These are phyloP conservation scores for Thalassiosira hispida DNA, from an alignment of 352 stramenopile genomes.

Conservation along the genomic window DNA sequence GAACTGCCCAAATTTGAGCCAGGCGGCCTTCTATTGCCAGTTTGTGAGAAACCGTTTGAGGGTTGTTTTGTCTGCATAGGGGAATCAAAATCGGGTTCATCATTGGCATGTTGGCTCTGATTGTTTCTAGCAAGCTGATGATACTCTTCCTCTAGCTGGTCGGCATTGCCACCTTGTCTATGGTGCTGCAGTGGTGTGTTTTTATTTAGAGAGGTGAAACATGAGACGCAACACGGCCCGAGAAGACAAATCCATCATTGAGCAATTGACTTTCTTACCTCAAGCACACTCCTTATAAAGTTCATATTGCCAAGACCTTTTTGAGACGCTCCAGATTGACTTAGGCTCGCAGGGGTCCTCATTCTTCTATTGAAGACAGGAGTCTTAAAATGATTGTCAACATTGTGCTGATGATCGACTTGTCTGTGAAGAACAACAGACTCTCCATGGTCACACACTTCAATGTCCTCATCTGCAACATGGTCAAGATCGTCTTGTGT, in stretches of 20 bases:
- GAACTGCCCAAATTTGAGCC: slow-evolving; percentile 3
- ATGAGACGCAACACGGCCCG: no score
- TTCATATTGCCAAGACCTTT: slow-evolving; percentile 81
- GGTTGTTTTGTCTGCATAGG: background rate
- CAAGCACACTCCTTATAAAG: slow-evolving; percentile 82
- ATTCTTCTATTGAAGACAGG: slow-evolving; percentile 80
- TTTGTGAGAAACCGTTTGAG: background rate
- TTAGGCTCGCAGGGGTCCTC: slow-evolving; percentile 15
- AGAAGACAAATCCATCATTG: no score
- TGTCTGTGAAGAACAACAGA: slow-evolving; percentile 55
- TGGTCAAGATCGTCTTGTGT: slow-evolving; percentile 76
- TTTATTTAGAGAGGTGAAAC: background rate
- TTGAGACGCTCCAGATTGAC: slow-evolving; percentile 57
- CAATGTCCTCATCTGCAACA: slow-evolving; percentile 41
- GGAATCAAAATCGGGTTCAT: slow-evolving; percentile 20
- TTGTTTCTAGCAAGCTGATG: slow-evolving; percentile 35
- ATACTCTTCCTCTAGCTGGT: slow-evolving; percentile 79
- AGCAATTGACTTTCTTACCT: no score
- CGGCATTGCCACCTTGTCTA: slow-evolving; percentile 66
- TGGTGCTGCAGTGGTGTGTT: slow-evolving; percentile 39
- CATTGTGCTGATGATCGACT: slow-evolving; percentile 61
- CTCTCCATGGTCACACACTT: slow-evolving; percentile 24
- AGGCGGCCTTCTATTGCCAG: background rate
- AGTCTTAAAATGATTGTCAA: slow-evolving; percentile 72
- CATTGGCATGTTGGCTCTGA: slow-evolving; percentile 6